Evolutionary conservation across 805 yeast genomes (phyloP).

Genomic region (Spathaspora sp.): DNA sequence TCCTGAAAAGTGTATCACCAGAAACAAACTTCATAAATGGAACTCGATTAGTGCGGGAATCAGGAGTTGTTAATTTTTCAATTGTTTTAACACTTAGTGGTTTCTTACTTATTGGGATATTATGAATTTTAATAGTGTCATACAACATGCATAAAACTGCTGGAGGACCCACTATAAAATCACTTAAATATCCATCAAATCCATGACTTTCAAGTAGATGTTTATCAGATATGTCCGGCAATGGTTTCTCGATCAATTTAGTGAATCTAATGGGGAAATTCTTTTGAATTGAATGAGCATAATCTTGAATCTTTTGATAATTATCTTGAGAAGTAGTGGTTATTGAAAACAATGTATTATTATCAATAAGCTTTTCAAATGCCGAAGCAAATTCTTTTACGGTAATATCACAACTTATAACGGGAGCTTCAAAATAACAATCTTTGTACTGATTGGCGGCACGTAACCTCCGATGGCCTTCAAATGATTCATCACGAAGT

Average conservation of each 20-base stretch:
- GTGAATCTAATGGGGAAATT: conserved; percentile 58
- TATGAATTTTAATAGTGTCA: conserved; percentile 41
- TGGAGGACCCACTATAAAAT: conserved; percentile 68
- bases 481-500: conserved; percentile 37
- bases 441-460: conserved; percentile 32
- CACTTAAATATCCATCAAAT: conserved; percentile 77
- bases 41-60: conserved; percentile 17
- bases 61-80: conserved; percentile 28
- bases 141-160: conserved; percentile 72
- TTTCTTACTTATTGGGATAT: conserved; percentile 62
- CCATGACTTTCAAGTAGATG: conserved; percentile 47
- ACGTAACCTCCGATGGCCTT: conserved; percentile 39
- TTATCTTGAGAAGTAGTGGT: conserved; percentile 54
- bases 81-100: conserved; percentile 41
- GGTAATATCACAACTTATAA: conserved; percentile 55
- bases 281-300: conserved; percentile 21
- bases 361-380: conserved; percentile 55
- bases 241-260: conserved; percentile 15
- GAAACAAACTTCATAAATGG: conserved; percentile 57
- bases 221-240: conserved; percentile 16
- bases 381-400: conserved; percentile 49
- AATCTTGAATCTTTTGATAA: conserved; percentile 42
- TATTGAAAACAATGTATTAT: conserved; percentile 54
- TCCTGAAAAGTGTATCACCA: conserved; percentile 49
- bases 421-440: conserved; percentile 69